phyloP scores from a whole-genome alignment of 176 grass and related monocot genomes.

The Rhynchospora breviuscula region DNA sequence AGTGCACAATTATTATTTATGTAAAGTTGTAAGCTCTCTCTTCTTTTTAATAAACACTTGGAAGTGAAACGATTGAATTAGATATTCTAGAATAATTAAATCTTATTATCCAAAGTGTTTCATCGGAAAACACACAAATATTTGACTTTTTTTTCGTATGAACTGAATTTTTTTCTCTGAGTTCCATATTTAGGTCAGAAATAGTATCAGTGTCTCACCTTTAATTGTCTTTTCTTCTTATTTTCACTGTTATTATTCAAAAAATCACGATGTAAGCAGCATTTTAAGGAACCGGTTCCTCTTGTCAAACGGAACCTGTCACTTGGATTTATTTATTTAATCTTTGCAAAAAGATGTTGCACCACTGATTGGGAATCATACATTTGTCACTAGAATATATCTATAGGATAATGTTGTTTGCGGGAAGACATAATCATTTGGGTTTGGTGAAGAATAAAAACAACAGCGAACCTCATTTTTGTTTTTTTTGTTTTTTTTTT shows the following conservation, averaged over 20 bases:
- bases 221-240: not conserved
- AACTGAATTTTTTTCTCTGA: not conserved
- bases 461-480: not conserved
- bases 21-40: not conserved
- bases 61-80: not conserved
- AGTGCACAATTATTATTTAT: not conserved
- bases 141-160: not conserved
- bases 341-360: not conserved
- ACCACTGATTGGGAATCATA: not conserved
- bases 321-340: not conserved
- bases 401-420: slow-evolving; percentile 11
- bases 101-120: not conserved
- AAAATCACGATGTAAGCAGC: not conserved
- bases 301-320: not conserved
- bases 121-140: not conserved
- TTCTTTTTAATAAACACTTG: not conserved
- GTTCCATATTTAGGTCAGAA: not conserved
- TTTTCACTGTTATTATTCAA: not conserved
- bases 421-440: slow-evolving; percentile 9
- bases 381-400: not conserved
- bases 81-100: not conserved
- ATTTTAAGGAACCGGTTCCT: not conserved
- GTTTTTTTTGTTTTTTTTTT: not conserved
- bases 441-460: slow-evolving; percentile 7
- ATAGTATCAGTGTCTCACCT: not conserved